Evolutionary conservation across 2,329 filamentous ascomycete species (phyloP).

Genomic region (Gyromitra esculenta): DNA sequence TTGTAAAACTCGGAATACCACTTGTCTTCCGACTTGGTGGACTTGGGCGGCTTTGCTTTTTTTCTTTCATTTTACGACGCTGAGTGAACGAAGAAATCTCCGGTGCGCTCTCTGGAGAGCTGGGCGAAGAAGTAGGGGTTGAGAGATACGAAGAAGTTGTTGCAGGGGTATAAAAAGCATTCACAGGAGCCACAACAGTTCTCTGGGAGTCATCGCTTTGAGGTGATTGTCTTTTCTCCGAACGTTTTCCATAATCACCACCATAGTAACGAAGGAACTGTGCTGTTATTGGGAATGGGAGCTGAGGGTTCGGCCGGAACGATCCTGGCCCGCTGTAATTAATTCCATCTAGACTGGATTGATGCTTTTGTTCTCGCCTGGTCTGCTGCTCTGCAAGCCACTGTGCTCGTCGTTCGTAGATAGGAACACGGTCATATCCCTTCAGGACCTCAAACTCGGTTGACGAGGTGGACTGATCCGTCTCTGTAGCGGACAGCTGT

Average conservation of each 20-base stretch:
- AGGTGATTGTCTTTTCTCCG: constrained; percentile 16
- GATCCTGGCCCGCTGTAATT: neutral
- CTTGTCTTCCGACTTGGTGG: constrained; percentile 44
- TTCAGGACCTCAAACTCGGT: constrained; percentile 44
- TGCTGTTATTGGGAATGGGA: constrained; percentile 48
- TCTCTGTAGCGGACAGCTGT: constrained; percentile 41
- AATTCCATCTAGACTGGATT: neutral
- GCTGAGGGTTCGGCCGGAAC: constrained; percentile 42
- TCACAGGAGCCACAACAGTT: constrained; percentile 30
- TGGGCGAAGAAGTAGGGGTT: constrained; percentile 18
- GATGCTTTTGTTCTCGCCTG: constrained; percentile 41
- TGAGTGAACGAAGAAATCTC: constrained; percentile 26
- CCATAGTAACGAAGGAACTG: constrained; percentile 47
- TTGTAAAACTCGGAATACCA: constrained; percentile 50
- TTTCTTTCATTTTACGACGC: neutral
- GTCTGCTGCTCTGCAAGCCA: constrained; percentile 51
- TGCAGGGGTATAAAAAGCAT: constrained; percentile 7
- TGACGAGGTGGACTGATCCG: constrained; percentile 37
- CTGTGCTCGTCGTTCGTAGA: constrained; percentile 48
- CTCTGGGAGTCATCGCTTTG: constrained; percentile 43
- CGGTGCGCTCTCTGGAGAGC: constrained; percentile 27
- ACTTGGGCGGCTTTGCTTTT: constrained; percentile 12
- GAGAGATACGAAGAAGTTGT: constrained; percentile 33
- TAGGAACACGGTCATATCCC: constrained; percentile 49
- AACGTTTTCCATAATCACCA: neutral